These are phyloP conservation scores for Datisca glomerata DNA, from an alignment of 306 rosid genomes.

Conservation along the genomic window DNA sequence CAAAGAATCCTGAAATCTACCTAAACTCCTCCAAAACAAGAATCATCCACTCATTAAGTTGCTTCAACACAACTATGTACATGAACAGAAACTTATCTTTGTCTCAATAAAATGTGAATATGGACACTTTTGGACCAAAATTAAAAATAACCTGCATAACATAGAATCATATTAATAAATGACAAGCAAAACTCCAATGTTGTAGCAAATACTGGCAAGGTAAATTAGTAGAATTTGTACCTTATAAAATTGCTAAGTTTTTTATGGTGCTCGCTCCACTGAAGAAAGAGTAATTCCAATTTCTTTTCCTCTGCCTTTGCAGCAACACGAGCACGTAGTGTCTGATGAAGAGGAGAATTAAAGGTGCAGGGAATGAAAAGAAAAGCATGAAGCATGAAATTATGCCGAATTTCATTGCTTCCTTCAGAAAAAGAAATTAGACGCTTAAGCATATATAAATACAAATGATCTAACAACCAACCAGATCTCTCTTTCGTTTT, in stretches of 20 bases:
- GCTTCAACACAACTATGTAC: conserved; percentile 61
- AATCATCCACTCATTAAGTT: conserved; percentile 44
- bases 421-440: not conserved
- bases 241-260: conserved; percentile 92
- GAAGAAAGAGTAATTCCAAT: conserved; percentile 91
- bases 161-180: not conserved
- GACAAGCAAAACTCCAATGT: conserved; percentile 10
- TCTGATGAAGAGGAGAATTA: conserved; percentile 24
- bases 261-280: conserved; percentile 90
- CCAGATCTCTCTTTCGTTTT: conserved; percentile 91
- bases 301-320: conserved; percentile 98
- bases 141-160: conserved; percentile 91
- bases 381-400: not conserved
- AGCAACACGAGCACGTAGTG: conserved; percentile 90
- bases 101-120: conserved; percentile 95
- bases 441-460: not conserved
- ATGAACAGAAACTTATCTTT: conserved; percentile 97
- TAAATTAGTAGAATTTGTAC: conserved; percentile 23
- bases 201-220: not conserved
- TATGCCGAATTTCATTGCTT: not conserved
- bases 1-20: conserved; percentile 11
- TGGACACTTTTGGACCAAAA: conserved; percentile 99
- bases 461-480: conserved; percentile 14
- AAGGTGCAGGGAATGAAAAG: conserved; percentile 6
- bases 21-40: conserved; percentile 40